Evolutionary conservation across 148 eudicot genomes (phyloP).

Genomic region (Vaccinium vitisidaea): DNA sequence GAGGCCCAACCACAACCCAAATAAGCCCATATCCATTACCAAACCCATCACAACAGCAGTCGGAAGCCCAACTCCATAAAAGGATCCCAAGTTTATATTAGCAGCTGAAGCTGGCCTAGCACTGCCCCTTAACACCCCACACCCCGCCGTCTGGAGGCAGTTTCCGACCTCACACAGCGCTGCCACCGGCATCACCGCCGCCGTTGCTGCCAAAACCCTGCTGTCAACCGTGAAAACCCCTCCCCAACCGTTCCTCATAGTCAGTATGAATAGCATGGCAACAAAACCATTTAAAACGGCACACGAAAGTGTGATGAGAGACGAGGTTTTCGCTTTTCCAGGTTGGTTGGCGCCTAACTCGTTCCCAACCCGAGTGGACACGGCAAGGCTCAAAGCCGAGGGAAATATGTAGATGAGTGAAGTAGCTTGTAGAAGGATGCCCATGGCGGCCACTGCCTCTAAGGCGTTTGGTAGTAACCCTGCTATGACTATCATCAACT

Average conservation of each 20-base stretch:
- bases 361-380: slow-evolving; percentile 64
- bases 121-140: slow-evolving; percentile 62
- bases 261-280: slow-evolving; percentile 41
- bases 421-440: slow-evolving; percentile 65
- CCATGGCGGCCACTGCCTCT: slow-evolving; percentile 63
- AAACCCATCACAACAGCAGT: slow-evolving; percentile 17
- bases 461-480: slow-evolving; percentile 30
- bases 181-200: slow-evolving; percentile 54
- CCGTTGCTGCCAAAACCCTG: slow-evolving; percentile 34
- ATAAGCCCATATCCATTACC: slow-evolving; percentile 14
- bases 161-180: slow-evolving; percentile 76
- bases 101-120: slow-evolving; percentile 58
- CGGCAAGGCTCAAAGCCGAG: slow-evolving; percentile 44
- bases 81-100: slow-evolving; percentile 52
- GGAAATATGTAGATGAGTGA: slow-evolving; percentile 65
- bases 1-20: slow-evolving; percentile 25
- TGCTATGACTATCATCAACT: slow-evolving; percentile 62
- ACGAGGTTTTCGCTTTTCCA: slow-evolving; percentile 30
- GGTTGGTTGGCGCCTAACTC: slow-evolving; percentile 63
- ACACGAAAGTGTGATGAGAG: slow-evolving; percentile 34
- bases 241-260: slow-evolving; percentile 48
- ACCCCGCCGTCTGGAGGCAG: slow-evolving; percentile 67
- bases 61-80: slow-evolving; percentile 49
- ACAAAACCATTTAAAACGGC: slow-evolving; percentile 38
- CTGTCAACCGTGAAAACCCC: slow-evolving; percentile 38